Evolutionary conservation across 805 yeast species (phyloP), one percentile per base, ranked within the genome.

Genomic region (Starmera caribaea): DNA sequence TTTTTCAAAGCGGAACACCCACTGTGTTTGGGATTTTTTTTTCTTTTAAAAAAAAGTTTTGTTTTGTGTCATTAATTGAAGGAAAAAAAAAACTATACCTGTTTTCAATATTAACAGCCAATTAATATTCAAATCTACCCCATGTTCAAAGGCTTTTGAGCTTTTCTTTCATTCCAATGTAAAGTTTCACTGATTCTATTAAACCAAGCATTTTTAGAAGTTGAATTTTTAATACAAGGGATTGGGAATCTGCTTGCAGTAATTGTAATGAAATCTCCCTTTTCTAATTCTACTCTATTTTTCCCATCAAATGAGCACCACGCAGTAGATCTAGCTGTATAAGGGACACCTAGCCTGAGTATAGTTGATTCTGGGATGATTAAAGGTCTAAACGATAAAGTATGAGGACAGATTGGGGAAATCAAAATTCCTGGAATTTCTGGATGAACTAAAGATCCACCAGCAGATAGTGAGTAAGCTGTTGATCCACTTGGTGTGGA

Each of bases 401-500:
- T 67, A 37, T 75, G 63, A 2, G 79, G 77, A 46, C 78, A 72
- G 16, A 73, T 69, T 16, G 79, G 79, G 1, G 77, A 71, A n/a
- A 73, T 55, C 33, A 73, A 57, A n/a, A 71, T 68, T 38, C 77
- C 74, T 9, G 74, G 73, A 16, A 73, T 73, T 44, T 65, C 63
- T 2, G 79, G 79, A 46, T 73, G 77, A 4, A 70, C 71, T 32
- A 73, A 64, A 27, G 76, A 63, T 1, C 79, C 79, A 13, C 79
- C 79, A 8, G 75, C 66, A 36, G 73, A 64, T 34, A 73, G 56
- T 1, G 76, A 69, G 48, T 73, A 73, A 2, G 79, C 79, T 0
- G 79, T 73, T 4, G 81, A 74, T 0, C 86, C 86, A 15, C 81
- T 76, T 8, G 86, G 85, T 0, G 85, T 75, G 3, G 81, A 68